Conservation (phyloP, 1,284 basidiomycete species). For the Fomitiporia mediterranea region DNA sequence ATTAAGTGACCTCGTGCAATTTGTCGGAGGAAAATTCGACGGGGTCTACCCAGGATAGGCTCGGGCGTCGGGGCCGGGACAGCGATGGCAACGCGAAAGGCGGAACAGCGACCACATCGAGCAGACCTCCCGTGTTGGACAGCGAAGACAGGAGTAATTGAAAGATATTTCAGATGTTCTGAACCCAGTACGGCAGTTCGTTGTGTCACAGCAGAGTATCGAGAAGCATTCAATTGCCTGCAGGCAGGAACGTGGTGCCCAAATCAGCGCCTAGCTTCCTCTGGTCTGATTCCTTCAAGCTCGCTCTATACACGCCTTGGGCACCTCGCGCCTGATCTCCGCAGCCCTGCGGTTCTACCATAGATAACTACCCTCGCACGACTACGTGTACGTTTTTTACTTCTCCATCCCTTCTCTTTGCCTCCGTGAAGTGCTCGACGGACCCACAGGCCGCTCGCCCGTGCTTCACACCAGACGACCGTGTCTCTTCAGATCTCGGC, state of each 20-base stretch:
- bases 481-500: constrained; percentile 9
- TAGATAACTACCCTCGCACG: constrained; percentile 14
- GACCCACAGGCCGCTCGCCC: background rate
- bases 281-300: constrained; percentile 8
- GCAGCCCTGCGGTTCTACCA: constrained; percentile 6
- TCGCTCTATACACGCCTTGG: background rate
- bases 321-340: constrained; percentile 12
- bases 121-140: background rate
- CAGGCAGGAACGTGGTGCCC: constrained; percentile 36
- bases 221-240: constrained; percentile 29
- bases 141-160: constrained; percentile 11
- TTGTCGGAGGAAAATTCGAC: constrained; percentile 8
- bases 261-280: constrained; percentile 17
- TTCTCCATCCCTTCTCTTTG: constrained; percentile 1
- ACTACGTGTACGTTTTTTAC: constrained; percentile 12
- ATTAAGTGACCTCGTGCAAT: background rate
- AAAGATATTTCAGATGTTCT: constrained; percentile 1
- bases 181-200: constrained; percentile 4
- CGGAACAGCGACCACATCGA: background rate
- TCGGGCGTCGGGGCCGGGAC: background rate
- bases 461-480: constrained; percentile 5
- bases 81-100: background rate
- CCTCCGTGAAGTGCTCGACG: constrained; percentile 4
- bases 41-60: background rate
- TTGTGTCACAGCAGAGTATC: constrained; percentile 2